Evolutionary conservation across 805 yeast species (phyloP).

Genomic region (Suhomyces sp.): DNA sequence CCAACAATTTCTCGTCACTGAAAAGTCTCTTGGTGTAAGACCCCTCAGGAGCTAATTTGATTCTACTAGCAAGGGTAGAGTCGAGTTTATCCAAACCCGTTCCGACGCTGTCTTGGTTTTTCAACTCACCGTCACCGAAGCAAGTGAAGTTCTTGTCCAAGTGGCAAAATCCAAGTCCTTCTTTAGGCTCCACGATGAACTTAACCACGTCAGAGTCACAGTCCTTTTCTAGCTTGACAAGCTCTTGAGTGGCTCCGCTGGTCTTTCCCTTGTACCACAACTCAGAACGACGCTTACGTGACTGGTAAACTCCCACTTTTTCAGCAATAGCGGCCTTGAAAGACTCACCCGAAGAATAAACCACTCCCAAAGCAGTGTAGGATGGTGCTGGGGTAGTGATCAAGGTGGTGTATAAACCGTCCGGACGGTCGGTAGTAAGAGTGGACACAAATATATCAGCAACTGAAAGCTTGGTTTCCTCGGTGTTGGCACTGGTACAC

Average conservation of each 20-base stretch:
- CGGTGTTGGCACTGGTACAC: slow-evolving; percentile 23
- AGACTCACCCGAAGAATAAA: slow-evolving; percentile 83
- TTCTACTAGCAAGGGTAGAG: slow-evolving; percentile 59
- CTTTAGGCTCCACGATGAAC: slow-evolving; percentile 74
- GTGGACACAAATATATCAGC: slow-evolving; percentile 48
- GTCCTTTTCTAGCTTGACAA: slow-evolving; percentile 67
- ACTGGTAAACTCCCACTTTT: slow-evolving; percentile 87
- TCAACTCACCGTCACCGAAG: slow-evolving; percentile 49
- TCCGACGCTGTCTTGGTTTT: slow-evolving; percentile 44
- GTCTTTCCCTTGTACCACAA: slow-evolving; percentile 96
- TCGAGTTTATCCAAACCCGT: slow-evolving; percentile 70
- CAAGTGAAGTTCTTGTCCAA: slow-evolving; percentile 70
- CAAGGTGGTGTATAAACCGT: slow-evolving; percentile 80
- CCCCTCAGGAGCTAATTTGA: slow-evolving; percentile 74
- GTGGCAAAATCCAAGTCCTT: slow-evolving; percentile 92
- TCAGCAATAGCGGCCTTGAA: slow-evolving; percentile 78
- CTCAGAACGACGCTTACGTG: slow-evolving; percentile 74
- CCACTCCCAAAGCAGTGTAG: slow-evolving; percentile 69
- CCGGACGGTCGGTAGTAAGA: slow-evolving; percentile 77
- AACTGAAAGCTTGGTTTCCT: slow-evolving; percentile 29
- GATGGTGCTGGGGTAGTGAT: slow-evolving; percentile 66
- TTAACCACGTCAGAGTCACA: slow-evolving; percentile 92
- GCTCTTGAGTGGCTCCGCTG: slow-evolving; percentile 90
- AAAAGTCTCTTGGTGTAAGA: slow-evolving; percentile 93
- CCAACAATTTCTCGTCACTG: slow-evolving; percentile 67